A percentile compares a stretch with the other conserved stretches of the same genome.
These are phyloP conservation scores for Parmales sp. DNA, from an alignment of 108 stramenopile species.

Conservation along the genomic window DNA sequence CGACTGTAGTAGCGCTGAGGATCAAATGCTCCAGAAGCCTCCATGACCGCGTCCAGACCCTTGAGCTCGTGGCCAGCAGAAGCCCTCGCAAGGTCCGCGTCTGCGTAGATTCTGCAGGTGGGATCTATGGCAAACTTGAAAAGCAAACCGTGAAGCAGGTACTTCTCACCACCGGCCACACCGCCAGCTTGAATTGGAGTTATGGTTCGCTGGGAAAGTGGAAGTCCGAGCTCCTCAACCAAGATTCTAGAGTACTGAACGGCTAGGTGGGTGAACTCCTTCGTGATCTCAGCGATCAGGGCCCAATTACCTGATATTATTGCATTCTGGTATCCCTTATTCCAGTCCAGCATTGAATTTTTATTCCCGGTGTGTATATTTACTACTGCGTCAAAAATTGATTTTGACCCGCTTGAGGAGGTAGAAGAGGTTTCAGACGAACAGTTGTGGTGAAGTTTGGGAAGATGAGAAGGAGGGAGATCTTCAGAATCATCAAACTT, in stretches of 20 bases:
- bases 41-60: background rate
- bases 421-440: too few species aligned
- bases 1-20: background rate
- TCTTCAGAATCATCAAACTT: too few species aligned
- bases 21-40: background rate
- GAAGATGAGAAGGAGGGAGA: too few species aligned
- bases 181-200: background rate
- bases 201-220: background rate
- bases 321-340: background rate
- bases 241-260: background rate
- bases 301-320: background rate
- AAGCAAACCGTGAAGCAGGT: background rate
- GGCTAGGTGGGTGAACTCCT: background rate
- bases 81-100: background rate
- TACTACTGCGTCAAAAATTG: too few species aligned
- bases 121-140: constrained; percentile 4
- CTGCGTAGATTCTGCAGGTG: background rate
- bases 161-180: constrained; percentile 4
- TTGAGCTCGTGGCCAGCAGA: background rate
- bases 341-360: constrained; percentile 10
- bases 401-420: too few species aligned
- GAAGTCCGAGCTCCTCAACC: background rate
- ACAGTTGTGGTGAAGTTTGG: too few species aligned
- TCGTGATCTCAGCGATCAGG: background rate
- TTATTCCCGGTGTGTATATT: too few species aligned